Base-by-base conservation (phyloP, 2,329 filamentous ascomycete genomes). In the Pseudogymnoascus sp. region DNA sequence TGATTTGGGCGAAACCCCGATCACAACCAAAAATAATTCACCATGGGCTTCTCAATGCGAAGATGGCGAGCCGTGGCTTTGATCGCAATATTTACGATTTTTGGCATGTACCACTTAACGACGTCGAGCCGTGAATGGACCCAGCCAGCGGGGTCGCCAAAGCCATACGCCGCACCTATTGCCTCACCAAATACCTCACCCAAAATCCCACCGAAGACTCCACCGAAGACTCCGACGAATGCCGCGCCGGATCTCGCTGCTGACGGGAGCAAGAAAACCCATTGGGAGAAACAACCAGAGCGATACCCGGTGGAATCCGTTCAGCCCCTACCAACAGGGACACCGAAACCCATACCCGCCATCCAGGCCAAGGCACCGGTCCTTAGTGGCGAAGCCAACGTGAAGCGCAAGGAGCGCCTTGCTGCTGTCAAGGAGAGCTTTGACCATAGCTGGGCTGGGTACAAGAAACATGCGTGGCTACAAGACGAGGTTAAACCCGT, bases 401-500 rank as follows among this genome's bases (percentile, higher is more conserved):
- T 79, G 57, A 83, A 84, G 66, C 85, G 92, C 35, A 74, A 86
- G 63, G 74, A 82, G 59, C 86, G 89, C 62, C 81, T 88, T 62
- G 77, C 78, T 7, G 76, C 80, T 37, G 86, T 97, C 71, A 91
- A 86, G 71, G 78, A 82, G 6, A 88, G 91, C 62, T 89, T 95
- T 72, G 77, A 82, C 68, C 87, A 87, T 67, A 86, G 90, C 0
- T 97, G 94, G 93, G 75, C 78, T 3, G 90, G 89, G 36, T 97
- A 97, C 75, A 88, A 82, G 69, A 79, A 84, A 63, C 80, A 86
- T 68, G 93, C 92, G 9, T 94, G 90, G 84, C 83, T 86, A 64
- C 89, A 95, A 67, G 94, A 97, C 70, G 94, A 97, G 75, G 75
- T 97, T 14, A 81, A 76, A 47, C 94, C 94, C 1, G 78, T 93